Base-by-base conservation (phyloP, 2,329 filamentous ascomycete genomes). In the Neofusicoccum umdonicola region DNA sequence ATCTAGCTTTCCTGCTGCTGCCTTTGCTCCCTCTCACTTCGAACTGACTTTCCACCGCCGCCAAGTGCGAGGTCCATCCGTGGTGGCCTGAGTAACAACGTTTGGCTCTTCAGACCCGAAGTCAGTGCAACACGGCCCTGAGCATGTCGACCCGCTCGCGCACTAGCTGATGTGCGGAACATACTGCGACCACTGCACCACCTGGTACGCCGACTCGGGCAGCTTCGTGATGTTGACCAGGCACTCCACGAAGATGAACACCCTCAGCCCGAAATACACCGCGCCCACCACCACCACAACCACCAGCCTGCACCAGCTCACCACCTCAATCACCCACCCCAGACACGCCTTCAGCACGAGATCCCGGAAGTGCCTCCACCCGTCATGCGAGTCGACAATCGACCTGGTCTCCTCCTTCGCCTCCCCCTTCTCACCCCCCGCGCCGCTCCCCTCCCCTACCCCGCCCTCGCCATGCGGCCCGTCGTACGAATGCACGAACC, bases 221-320 rank as follows among this genome's bases (percentile, higher is more conserved):
- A 70, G 66, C 41, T 68, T 56, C 1, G 65, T 48, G 1, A 72
- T 48, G 9, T 61, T 64, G 5, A 69, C 62, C 58, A 72, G 69
- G 42, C 68, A 68, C 47, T 71, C 71, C 4, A 70, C 66, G 1
- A 70, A 44, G 7, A 72, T 54, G 19, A 66, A 70, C 0, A 67
- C 54, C 13, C 68, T 39, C 37, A 50, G 63, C 19, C 63, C 44
- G 15, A 66, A 4, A 41, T 67, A 69, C 5, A 67, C 57, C 6
- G 61, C 19, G 3, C 42, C 69, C 68, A 37, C 68, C 68, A 31
- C 71, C 9, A 31, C 69, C 62, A 8, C 69, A 68, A 8, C 70
- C 70, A 48, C 63, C 66, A 67, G 12, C 50, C 68, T 73, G n/a
- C 71, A 68, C 58, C 78, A 15, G 34, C 50, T 22, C 34, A 54